A percentile compares a stretch with the other conserved stretches of the same genome.
Conservation (phyloP, 2,329 filamentous ascomycete genomes). For the Talaromyces sp. region DNA sequence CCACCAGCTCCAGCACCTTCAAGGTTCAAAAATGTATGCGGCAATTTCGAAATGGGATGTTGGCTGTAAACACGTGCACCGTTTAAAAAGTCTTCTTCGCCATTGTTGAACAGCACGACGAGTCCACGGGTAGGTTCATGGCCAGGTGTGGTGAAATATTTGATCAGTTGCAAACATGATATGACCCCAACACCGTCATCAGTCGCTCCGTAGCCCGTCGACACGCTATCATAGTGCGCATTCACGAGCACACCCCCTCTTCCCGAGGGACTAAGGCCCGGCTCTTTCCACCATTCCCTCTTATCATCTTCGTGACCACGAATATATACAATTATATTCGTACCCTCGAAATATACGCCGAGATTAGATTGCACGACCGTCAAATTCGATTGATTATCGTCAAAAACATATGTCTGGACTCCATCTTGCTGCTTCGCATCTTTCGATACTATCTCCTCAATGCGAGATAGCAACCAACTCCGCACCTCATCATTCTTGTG, state of each 20-base stretch:
- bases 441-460: slow-evolving; percentile 61
- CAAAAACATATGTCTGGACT: slow-evolving; percentile 60
- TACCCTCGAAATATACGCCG: slow-evolving; percentile 82
- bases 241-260: slow-evolving; percentile 85
- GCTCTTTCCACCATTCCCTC: slow-evolving; percentile 68
- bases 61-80: slow-evolving; percentile 81
- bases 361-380: slow-evolving; percentile 54
- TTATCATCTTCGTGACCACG: slow-evolving; percentile 72
- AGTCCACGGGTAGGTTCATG: slow-evolving; percentile 76
- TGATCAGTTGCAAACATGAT: slow-evolving; percentile 78
- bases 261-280: slow-evolving; percentile 49
- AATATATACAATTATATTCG: slow-evolving; percentile 88
- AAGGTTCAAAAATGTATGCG: slow-evolving; percentile 87
- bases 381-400: slow-evolving; percentile 75
- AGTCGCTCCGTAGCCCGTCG: slow-evolving; percentile 87
- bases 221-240: slow-evolving; percentile 91
- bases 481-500: slow-evolving; percentile 76
- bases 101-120: slow-evolving; percentile 86
- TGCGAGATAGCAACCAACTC: slow-evolving; percentile 67
- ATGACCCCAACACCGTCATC: slow-evolving; percentile 90
- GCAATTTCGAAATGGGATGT: slow-evolving; percentile 73
- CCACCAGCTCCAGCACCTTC: slow-evolving; percentile 93
- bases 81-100: slow-evolving; percentile 88
- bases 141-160: slow-evolving; percentile 72
- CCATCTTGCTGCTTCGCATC: slow-evolving; percentile 22